phyloP scores from a whole-genome alignment of 1,284 basidiomycete species.

The Somion occarium region DNA sequence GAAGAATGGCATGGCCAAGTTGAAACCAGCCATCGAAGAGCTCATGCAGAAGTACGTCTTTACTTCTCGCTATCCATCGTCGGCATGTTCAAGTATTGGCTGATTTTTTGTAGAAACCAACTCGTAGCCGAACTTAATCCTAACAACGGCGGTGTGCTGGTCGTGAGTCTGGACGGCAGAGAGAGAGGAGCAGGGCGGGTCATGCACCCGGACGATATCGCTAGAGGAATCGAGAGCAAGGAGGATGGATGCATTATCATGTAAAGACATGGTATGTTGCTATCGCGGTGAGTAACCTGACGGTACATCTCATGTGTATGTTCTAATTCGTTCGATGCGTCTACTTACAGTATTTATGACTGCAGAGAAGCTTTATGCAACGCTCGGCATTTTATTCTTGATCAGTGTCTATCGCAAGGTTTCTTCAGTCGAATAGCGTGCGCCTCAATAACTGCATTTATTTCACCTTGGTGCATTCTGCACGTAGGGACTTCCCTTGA shows the following conservation, averaged over 20 bases:
- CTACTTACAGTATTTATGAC: too few relatives aligned
- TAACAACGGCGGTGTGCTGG: slow-evolving; percentile 79
- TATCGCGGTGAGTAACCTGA: too few relatives aligned
- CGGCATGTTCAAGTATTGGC: not conserved
- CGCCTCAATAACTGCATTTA: too few relatives aligned
- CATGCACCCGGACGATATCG: slow-evolving; percentile 57
- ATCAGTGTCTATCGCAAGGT: too few relatives aligned
- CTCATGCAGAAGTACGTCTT: slow-evolving; percentile 71
- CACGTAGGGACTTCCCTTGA: too few relatives aligned
- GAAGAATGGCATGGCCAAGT: slow-evolving; percentile 73
- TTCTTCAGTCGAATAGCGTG: too few relatives aligned
- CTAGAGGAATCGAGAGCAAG: slow-evolving; percentile 45
- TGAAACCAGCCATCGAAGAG: slow-evolving; percentile 91
- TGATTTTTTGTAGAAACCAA: slow-evolving; percentile 47
- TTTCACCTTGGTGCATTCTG: too few relatives aligned
- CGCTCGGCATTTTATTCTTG: too few relatives aligned
- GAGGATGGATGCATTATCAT: slow-evolving; percentile 66
- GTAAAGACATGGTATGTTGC: too few relatives aligned
- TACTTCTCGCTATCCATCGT: slow-evolving; percentile 4
- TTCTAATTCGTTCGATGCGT: too few relatives aligned
- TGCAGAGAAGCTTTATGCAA: too few relatives aligned
- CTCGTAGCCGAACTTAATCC: slow-evolving; percentile 79
- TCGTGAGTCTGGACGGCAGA: slow-evolving; percentile 65
- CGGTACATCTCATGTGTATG: too few relatives aligned
- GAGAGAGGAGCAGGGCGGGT: slow-evolving; percentile 41